These are phyloP conservation scores for Rasamsonia emersonii DNA, from an alignment of 2,329 filamentous ascomycete genomes.

Conservation along the genomic window DNA sequence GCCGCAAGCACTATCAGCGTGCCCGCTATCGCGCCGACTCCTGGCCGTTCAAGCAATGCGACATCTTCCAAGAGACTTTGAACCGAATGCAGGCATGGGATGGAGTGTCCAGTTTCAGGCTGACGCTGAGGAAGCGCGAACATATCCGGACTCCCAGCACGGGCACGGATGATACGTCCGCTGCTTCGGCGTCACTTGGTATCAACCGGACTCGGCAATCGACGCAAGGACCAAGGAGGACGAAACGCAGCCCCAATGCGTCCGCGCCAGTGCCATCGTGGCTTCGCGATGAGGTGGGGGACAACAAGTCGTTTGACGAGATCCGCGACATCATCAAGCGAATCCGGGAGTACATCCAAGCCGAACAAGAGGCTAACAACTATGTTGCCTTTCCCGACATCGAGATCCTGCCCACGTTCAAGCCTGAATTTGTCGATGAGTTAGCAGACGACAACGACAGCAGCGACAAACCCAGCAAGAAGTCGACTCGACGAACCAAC, in stretches of 20 bases:
- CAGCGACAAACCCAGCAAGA: constrained; percentile 4
- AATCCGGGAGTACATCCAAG: constrained; percentile 16
- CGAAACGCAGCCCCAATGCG: too few species aligned
- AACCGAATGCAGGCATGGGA: constrained; percentile 56
- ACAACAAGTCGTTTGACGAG: constrained; percentile 21
- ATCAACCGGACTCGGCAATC: too few species aligned
- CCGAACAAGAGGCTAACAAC: constrained; percentile 7
- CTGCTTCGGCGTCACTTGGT: too few species aligned
- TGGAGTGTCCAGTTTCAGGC: constrained; percentile 51
- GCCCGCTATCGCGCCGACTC: constrained; percentile 55
- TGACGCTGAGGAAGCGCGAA: constrained; percentile 58
- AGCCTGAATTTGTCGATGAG: constrained; percentile 2
- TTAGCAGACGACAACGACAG: constrained; percentile 9
- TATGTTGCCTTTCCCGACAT: constrained; percentile 29
- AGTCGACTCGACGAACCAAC: background rate
- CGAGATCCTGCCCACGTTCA: constrained; percentile 30
- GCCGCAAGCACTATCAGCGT: constrained; percentile 76
- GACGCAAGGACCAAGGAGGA: too few species aligned
- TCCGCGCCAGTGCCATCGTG: too few species aligned
- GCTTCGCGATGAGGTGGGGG: constrained; percentile 12
- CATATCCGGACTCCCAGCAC: constrained; percentile 1
- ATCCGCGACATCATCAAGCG: constrained; percentile 19
- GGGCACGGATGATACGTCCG: background rate
- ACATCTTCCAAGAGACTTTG: constrained; percentile 56
- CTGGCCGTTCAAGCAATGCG: constrained; percentile 55